A percentile compares a stretch with the other conserved stretches of the same genome.
Evolutionary conservation across 2,329 filamentous ascomycete species (phyloP).

Genomic region (Onygenales sp.): DNA sequence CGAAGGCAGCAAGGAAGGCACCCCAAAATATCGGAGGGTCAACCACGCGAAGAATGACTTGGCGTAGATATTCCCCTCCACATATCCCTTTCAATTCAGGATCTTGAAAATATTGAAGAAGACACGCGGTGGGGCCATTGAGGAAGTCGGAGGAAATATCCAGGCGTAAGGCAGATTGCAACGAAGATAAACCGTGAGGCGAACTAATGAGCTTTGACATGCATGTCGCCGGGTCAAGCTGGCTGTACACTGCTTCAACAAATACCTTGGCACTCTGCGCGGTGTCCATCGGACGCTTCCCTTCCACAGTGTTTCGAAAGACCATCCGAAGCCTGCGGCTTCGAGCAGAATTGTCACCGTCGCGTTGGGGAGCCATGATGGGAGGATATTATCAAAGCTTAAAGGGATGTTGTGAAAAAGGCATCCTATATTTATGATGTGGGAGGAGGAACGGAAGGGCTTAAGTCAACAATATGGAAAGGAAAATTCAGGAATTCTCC

Average conservation of each 20-base stretch:
- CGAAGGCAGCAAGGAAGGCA: slow-evolving; percentile 30
- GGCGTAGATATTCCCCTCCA: slow-evolving; percentile 28
- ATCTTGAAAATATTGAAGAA: slow-evolving; percentile 27
- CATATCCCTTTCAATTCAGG: slow-evolving; percentile 11
- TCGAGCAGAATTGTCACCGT: background rate
- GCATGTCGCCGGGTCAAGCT: slow-evolving; percentile 33
- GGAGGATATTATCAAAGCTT: no score
- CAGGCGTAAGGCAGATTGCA: slow-evolving; percentile 34
- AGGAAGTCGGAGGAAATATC: slow-evolving; percentile 34
- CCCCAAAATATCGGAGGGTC: slow-evolving; percentile 49
- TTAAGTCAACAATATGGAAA: no score
- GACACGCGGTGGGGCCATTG: slow-evolving; percentile 20
- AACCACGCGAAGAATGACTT: slow-evolving; percentile 38
- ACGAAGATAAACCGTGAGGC: slow-evolving; percentile 18
- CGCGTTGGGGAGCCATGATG: background rate
- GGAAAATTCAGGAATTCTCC: no score
- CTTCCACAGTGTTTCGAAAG: background rate
- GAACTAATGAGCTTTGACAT: slow-evolving; percentile 30
- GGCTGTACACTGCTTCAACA: slow-evolving; percentile 37
- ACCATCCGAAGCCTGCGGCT: background rate
- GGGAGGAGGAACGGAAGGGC: no score
- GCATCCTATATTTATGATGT: background rate
- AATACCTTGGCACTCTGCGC: slow-evolving; percentile 34
- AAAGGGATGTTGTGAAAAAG: background rate
- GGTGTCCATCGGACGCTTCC: slow-evolving; percentile 8